Conservation (phyloP, 164 flowering plant species). For the Stephania japonica region DNA sequence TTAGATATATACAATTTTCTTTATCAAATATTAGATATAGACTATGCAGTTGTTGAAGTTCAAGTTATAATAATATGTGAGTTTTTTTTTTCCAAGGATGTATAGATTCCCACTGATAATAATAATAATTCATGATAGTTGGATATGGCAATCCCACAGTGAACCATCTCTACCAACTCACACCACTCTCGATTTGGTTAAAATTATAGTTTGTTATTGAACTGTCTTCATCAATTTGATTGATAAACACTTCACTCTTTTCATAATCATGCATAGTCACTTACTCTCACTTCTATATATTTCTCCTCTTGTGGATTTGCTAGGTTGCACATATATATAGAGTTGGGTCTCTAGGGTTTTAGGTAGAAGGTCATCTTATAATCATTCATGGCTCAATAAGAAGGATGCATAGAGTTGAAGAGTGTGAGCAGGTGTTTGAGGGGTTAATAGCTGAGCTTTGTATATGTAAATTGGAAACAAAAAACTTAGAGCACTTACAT, state of each 20-base stretch:
- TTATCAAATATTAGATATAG: background rate
- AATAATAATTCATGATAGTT: background rate
- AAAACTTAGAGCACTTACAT: too few species aligned
- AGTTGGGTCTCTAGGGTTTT: background rate
- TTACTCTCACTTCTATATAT: background rate
- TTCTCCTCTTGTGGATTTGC: background rate
- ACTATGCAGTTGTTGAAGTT: background rate
- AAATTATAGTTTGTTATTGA: slow-evolving; percentile 3
- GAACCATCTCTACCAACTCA: background rate
- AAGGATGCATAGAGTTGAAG: too few species aligned
- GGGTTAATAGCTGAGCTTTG: too few species aligned
- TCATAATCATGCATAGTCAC: slow-evolving; percentile 2
- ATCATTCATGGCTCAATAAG: background rate
- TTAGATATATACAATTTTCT: too few species aligned
- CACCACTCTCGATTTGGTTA: background rate
- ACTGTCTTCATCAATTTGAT: background rate
- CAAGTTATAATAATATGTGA: background rate
- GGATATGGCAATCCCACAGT: background rate
- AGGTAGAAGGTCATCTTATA: background rate
- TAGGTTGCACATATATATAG: background rate
- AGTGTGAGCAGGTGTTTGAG: too few species aligned
- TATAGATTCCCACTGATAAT: background rate
- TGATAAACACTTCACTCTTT: background rate
- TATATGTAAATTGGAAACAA: too few species aligned
- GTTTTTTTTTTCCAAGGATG: background rate